Evolutionary conservation across 306 rosid genomes (phyloP).

Genomic region (Cucumis hystrix): DNA sequence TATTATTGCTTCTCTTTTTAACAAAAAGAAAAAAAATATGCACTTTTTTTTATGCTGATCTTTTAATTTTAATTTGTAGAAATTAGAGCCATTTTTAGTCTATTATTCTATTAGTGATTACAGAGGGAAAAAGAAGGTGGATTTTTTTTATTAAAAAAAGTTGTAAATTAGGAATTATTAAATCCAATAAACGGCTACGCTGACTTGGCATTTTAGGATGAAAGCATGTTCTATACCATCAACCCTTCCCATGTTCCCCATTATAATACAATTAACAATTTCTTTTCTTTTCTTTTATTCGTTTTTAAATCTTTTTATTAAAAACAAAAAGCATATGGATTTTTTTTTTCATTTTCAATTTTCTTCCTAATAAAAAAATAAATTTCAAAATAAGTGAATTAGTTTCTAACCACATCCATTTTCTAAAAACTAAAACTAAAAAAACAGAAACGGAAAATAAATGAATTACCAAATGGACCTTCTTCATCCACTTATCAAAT

Average conservation of each 20-base stretch:
- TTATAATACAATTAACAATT: too few species aligned
- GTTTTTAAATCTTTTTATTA: background rate
- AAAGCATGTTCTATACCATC: background rate
- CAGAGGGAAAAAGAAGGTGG: background rate
- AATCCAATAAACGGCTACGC: background rate
- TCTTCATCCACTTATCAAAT: too few species aligned
- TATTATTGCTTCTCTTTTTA: too few species aligned
- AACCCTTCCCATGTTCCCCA: background rate
- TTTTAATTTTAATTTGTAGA: background rate
- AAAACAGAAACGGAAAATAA: too few species aligned
- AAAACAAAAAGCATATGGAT: background rate
- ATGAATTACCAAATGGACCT: too few species aligned
- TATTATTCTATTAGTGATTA: background rate
- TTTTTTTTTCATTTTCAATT: too few species aligned
- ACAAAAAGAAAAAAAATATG: too few species aligned
- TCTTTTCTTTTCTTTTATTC: too few species aligned
- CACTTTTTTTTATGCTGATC: background rate
- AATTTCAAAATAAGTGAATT: too few species aligned
- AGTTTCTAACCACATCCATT: too few species aligned
- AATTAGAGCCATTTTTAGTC: background rate
- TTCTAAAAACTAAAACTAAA: too few species aligned
- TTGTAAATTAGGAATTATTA: background rate
- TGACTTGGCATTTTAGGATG: background rate
- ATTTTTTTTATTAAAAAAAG: background rate
- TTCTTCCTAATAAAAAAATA: too few species aligned